A percentile compares a stretch with the other conserved stretches of the same genome.
Evolutionary conservation across 306 rosid genomes (phyloP).

Genomic region (Biancaea sappan): DNA sequence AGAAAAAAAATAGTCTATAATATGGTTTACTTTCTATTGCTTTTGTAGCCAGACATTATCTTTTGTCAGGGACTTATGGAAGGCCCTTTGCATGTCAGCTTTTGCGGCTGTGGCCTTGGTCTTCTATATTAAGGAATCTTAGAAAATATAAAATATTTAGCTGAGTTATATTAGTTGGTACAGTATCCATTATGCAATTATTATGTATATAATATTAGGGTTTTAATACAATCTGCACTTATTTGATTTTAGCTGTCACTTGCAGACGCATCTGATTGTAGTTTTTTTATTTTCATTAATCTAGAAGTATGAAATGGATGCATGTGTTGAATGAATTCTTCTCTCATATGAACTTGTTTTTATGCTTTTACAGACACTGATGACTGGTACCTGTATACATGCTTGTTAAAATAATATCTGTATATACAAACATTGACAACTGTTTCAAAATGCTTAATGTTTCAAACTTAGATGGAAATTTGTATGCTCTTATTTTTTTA

Average conservation of each 20-base stretch:
- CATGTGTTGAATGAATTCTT: background rate
- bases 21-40: background rate
- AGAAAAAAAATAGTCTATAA: background rate
- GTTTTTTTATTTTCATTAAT: background rate
- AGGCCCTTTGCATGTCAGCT: background rate
- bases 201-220: background rate
- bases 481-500: background rate
- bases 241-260: background rate
- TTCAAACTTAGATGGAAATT: slow-evolving; percentile 1
- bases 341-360: background rate
- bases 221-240: background rate
- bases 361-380: background rate
- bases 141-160: background rate
- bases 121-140: background rate
- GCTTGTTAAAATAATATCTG: background rate
- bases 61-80: background rate
- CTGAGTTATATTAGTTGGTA: background rate
- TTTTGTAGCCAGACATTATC: background rate
- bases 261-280: background rate
- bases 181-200: background rate
- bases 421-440: too few species aligned
- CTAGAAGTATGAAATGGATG: background rate
- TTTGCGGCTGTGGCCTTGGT: background rate
- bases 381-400: background rate
- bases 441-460: background rate